Evolutionary conservation across 2,329 filamentous ascomycete species (phyloP).

Genomic region (Domatiomyces globalis): DNA sequence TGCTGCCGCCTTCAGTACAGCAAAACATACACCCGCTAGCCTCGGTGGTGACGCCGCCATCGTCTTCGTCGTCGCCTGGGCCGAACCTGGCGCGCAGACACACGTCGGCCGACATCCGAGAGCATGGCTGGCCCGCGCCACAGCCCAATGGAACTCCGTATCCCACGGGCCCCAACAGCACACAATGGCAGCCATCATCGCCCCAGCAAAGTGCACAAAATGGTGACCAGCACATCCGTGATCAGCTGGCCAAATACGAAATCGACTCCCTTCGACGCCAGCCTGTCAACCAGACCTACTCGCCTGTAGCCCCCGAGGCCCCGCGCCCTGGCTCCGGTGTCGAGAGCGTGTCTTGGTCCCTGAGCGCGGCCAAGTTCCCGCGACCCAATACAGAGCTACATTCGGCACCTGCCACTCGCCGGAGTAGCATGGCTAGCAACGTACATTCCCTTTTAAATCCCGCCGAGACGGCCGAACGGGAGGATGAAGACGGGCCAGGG

Average conservation of each 20-base stretch:
- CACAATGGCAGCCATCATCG: constrained; percentile 51
- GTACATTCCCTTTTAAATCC: constrained; percentile 54
- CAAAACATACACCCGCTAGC: constrained; percentile 53
- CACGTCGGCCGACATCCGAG: constrained; percentile 88
- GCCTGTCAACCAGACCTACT: constrained; percentile 8
- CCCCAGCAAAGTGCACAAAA: constrained; percentile 17
- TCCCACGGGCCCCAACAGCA: constrained; percentile 46
- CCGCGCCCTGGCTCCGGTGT: constrained; percentile 13
- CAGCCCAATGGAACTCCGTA: constrained; percentile 42
- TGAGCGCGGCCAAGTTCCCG: constrained; percentile 14
- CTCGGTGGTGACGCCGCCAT: constrained; percentile 39
- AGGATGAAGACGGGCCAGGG: constrained; percentile 42
- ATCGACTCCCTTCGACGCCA: constrained; percentile 41
- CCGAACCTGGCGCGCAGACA: constrained; percentile 68
- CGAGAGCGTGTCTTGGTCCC: constrained; percentile 12
- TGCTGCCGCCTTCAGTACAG: constrained; percentile 39
- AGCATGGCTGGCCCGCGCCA: constrained; percentile 57
- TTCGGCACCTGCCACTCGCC: constrained; percentile 47
- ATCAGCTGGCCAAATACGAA: constrained; percentile 52
- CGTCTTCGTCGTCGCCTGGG: constrained; percentile 38
- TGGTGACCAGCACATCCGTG: constrained; percentile 49
- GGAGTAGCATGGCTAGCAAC: constrained; percentile 59
- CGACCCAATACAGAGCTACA: constrained; percentile 21
- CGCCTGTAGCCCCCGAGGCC: constrained; percentile 11
- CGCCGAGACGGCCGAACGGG: constrained; percentile 51